Percentiles rank a stretch among this genome's conserved stretches.
Evolutionary conservation across 192 early-diverging fungal genomes (phyloP).

Genomic region (Umbelopsis ramanniana): DNA sequence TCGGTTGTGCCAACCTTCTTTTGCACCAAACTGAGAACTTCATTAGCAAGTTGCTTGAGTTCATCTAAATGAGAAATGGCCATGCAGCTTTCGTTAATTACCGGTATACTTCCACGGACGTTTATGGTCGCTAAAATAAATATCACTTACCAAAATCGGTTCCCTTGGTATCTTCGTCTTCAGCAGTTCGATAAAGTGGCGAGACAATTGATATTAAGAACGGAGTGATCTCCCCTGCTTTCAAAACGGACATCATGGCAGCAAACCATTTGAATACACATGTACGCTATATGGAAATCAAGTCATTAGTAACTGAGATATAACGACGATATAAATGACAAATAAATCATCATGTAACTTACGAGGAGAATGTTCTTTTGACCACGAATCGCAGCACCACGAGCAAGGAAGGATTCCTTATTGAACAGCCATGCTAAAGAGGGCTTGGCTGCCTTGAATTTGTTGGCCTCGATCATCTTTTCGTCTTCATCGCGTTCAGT

Average conservation of each 20-base stretch:
- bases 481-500: constrained; percentile 15
- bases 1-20: constrained; percentile 72
- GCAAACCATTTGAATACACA: constrained; percentile 94
- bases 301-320: constrained; percentile 22
- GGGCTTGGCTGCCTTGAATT: constrained; percentile 37
- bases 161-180: constrained; percentile 72
- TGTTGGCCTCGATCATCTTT: constrained; percentile 1
- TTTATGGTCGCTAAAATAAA: background rate
- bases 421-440: constrained; percentile 66
- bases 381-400: constrained; percentile 57
- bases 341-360: constrained; percentile 32
- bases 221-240: constrained; percentile 53
- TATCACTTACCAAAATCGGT: constrained; percentile 58
- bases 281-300: constrained; percentile 59
- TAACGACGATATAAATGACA: constrained; percentile 9
- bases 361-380: constrained; percentile 39
- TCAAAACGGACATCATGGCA: constrained; percentile 75
- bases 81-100: background rate
- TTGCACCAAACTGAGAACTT: constrained; percentile 79
- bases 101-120: background rate
- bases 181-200: constrained; percentile 79
- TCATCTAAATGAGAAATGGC: constrained; percentile 51
- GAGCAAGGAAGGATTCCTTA: constrained; percentile 64
- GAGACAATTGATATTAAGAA: constrained; percentile 77
- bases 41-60: constrained; percentile 74